phyloP scores from a whole-genome alignment of 2,329 filamentous ascomycete species.

The Colletotrichum liaoningense region DNA sequence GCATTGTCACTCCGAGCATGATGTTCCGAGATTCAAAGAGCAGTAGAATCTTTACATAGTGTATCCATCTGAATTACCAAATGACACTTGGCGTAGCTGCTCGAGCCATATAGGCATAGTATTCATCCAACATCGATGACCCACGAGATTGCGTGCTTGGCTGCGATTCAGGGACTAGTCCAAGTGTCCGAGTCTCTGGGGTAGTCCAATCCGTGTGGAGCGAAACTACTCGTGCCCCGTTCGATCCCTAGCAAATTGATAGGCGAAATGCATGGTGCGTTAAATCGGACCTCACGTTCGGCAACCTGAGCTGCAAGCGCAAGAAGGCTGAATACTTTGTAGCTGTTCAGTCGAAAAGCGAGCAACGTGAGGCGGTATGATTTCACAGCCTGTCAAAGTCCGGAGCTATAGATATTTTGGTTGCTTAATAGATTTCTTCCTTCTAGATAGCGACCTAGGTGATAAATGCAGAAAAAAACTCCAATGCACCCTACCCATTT shows the following conservation, averaged over 20 bases:
- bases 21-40: not conserved
- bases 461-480: not conserved
- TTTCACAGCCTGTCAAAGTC: not conserved
- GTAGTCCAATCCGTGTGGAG: not conserved
- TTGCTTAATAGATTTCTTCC: not conserved
- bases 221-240: not conserved
- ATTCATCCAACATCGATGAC: too few relatives aligned
- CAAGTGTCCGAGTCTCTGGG: not conserved
- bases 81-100: not conserved
- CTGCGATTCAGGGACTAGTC: not conserved
- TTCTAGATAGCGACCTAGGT: not conserved
- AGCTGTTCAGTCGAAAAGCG: not conserved
- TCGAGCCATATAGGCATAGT: not conserved
- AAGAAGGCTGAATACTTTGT: not conserved
- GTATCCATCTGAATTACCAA: not conserved
- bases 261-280: not conserved
- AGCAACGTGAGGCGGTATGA: not conserved
- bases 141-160: not conserved
- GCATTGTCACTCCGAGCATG: not conserved
- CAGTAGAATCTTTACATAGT: not conserved
- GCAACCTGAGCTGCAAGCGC: not conserved
- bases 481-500: not conserved
- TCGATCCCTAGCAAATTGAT: not conserved
- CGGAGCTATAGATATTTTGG: not conserved
- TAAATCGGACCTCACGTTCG: not conserved